Base-by-base conservation (phyloP, 306 rosid genomes). In the Cucumis melo region DNA sequence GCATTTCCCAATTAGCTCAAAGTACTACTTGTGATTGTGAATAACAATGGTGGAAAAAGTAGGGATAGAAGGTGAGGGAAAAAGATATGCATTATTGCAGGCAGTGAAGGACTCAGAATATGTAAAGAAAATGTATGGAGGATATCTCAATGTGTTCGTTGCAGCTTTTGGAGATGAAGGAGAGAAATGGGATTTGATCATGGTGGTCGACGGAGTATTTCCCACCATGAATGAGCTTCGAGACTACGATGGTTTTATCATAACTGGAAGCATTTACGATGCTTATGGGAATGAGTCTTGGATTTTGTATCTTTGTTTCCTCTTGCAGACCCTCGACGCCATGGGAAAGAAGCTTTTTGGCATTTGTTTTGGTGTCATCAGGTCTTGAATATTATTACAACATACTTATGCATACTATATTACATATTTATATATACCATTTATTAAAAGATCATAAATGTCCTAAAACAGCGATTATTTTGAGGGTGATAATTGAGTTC, bases 281-380 rank as follows among this genome's bases (percentile, higher is more conserved):
- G 94, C 97, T 12, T 81, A 78, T 68, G 90, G 81, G 4, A 83
- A 87, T 80, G 93, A 89, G 56, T 59, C 44, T 8, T 91, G 93
- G 93, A 76, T 91, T 67, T 75, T 80, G 62, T 77, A 84, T 73
- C 97, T 91, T 0, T 89, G 92, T 73, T 80, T 78, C 68, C 83
- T 91, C 77, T 54, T 91, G 71, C 87, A 80, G 74, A 86, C 79
- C 78, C 68, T 91, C 15, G 85, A 88, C 77, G 81, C 89, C 74
- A 89, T 88, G 90, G 81, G 75, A 73, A 91, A 89, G 81, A 89
- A 88, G 80, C 21, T 91, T 70, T 91, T 91, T 13, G 92, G 94
- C 48, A 86, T 91, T 73, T 91, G 93, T 85, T 89, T 91, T 41
- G 93, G 97, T 8, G 97, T 8, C 92, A 89, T 73, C 97, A 89